Conservation (phyloP, 1,284 basidiomycete species). For the Singerocomus rubriflavus region DNA sequence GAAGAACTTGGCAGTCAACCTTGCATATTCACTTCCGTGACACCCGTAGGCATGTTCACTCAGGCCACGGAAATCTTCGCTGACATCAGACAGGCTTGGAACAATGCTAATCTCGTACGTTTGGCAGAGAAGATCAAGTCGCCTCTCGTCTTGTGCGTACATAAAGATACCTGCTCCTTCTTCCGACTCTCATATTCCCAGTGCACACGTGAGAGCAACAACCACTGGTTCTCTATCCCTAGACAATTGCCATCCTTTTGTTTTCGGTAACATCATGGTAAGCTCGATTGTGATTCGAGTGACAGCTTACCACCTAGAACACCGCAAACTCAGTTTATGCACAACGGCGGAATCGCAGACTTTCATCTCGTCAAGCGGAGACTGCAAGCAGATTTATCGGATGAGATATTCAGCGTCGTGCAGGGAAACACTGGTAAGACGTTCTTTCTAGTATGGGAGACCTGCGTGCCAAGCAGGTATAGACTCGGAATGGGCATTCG, state of each 20-base stretch:
- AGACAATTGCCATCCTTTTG: conserved; percentile 94
- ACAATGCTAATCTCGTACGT: conserved; percentile 85
- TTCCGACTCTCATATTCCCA: conserved; percentile 29
- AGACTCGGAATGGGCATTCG: conserved; percentile 97
- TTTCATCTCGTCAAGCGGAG: conserved; percentile 80
- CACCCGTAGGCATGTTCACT: conserved; percentile 54
- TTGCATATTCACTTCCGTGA: conserved; percentile 96
- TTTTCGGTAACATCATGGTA: conserved; percentile 86
- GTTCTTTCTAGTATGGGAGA: not conserved
- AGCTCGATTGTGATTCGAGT: conserved; percentile 15
- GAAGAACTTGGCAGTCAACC: conserved; percentile 82
- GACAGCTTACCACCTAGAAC: not conserved
- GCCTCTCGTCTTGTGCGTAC: conserved; percentile 82
- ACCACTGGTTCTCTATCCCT: conserved; percentile 83
- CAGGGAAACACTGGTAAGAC: conserved; percentile 85
- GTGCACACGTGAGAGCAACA: conserved; percentile 88
- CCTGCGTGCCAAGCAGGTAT: conserved; percentile 3
- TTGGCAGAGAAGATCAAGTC: conserved; percentile 95
- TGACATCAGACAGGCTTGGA: conserved; percentile 73
- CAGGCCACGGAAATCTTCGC: not conserved
- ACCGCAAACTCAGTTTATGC: conserved; percentile 74
- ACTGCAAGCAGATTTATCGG: conserved; percentile 71
- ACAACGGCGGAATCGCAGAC: conserved; percentile 86
- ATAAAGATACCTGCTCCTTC: not conserved
- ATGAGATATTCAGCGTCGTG: conserved; percentile 82